These are phyloP conservation scores for Psilocybe sp. DNA, from an alignment of 768 basidiomycete species.

Conservation along the genomic window DNA sequence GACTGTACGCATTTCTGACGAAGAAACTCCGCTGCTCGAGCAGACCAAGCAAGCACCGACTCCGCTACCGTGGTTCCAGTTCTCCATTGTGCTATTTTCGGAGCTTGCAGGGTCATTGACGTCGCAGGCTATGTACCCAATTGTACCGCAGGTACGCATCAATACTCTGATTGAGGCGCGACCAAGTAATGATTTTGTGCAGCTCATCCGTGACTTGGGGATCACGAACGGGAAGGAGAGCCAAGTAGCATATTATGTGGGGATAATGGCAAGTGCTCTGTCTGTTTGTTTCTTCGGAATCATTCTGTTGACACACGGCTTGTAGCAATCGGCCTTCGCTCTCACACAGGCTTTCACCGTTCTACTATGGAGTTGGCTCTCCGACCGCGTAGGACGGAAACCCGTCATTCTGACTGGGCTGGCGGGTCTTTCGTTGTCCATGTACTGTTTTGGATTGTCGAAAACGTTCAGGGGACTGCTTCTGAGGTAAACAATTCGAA, in stretches of 20 bases:
- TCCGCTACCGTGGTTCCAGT: constrained; percentile 69
- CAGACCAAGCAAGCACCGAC: constrained; percentile 39
- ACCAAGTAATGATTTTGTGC: background rate
- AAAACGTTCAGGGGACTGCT: constrained; percentile 66
- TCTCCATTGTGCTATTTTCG: constrained; percentile 65
- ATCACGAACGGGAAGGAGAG: constrained; percentile 70
- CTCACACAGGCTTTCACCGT: constrained; percentile 73
- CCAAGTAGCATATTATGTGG: constrained; percentile 74
- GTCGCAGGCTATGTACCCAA: constrained; percentile 73
- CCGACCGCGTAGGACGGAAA: constrained; percentile 72
- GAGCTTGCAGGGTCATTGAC: constrained; percentile 79
- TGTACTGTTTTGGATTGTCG: constrained; percentile 75
- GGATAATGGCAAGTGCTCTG: constrained; percentile 51
- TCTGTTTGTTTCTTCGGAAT: background rate
- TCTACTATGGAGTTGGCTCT: constrained; percentile 71
- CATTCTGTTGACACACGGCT: background rate
- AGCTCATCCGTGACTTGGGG: constrained; percentile 67
- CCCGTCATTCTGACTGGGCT: constrained; percentile 71
- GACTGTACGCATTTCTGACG: constrained; percentile 48
- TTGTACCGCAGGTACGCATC: constrained; percentile 61
- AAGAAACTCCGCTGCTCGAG: constrained; percentile 53
- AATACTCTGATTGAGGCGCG: background rate
- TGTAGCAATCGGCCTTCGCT: constrained; percentile 75
- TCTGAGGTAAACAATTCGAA: constrained; percentile 34
- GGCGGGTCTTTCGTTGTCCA: constrained; percentile 60